These are phyloP conservation scores for Saccharomycopsis javanensis DNA, from an alignment of 805 yeast species.

Conservation along the genomic window DNA sequence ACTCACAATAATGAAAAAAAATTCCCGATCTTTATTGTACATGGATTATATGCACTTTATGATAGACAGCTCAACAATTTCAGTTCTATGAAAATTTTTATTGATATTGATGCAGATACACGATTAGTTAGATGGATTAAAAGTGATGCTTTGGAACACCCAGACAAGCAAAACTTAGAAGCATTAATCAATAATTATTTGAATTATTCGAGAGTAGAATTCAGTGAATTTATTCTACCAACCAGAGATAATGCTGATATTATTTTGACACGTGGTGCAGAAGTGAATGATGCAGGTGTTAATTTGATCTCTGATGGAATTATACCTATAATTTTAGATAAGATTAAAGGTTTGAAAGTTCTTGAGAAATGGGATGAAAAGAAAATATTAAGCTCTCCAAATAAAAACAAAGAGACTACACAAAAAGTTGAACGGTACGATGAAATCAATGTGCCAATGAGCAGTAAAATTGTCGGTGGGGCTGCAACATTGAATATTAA, in stretches of 20 bases:
- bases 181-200: conserved; percentile 38
- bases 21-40: conserved; percentile 38
- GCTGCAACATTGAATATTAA: conserved; percentile 25
- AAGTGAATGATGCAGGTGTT: conserved; percentile 37
- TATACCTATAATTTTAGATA: conserved; percentile 27
- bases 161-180: conserved; percentile 22
- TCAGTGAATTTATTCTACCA: conserved; percentile 53
- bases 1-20: neutral
- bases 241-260: conserved; percentile 70
- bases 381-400: neutral
- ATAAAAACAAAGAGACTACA: neutral
- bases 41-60: conserved; percentile 75
- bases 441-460: neutral
- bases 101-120: conserved; percentile 80
- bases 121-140: conserved; percentile 66
- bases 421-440: neutral
- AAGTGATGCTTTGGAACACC: conserved; percentile 19
- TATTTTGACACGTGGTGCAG: conserved; percentile 63
- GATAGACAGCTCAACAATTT: conserved; percentile 43
- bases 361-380: neutral
- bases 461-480: conserved; percentile 8
- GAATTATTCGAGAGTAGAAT: conserved; percentile 51
- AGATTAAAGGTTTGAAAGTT: conserved; percentile 3
- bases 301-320: conserved; percentile 57
- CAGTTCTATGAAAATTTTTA: conserved; percentile 60